A percentile compares a stretch with the other conserved stretches of the same genome.
Conservation (phyloP, 2,329 filamentous ascomycete species). For the Xylaria digitata region DNA sequence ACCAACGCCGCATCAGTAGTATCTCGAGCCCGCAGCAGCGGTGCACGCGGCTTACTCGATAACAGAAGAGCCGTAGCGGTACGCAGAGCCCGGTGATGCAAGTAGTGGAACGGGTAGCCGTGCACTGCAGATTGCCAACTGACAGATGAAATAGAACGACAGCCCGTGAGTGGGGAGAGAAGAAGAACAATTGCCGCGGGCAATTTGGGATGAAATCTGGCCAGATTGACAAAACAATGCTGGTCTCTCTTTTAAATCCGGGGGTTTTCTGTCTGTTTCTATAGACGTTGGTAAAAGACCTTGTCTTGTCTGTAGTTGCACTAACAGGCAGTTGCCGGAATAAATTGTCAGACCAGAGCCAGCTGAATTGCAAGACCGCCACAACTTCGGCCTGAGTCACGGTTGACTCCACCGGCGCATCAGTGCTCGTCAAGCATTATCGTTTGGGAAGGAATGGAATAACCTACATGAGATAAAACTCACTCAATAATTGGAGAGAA, state of each 20-base stretch:
- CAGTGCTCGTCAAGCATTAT: too few relatives aligned
- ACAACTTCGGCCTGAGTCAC: slow-evolving; percentile 29
- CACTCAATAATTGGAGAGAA: too few relatives aligned
- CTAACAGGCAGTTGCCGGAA: not conserved
- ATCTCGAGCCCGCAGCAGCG: not conserved
- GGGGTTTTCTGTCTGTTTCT: not conserved
- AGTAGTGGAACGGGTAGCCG: not conserved
- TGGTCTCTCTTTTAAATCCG: not conserved
- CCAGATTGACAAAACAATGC: not conserved
- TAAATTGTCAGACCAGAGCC: not conserved
- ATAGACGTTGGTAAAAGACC: not conserved
- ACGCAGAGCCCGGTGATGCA: not conserved
- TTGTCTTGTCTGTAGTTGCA: not conserved
- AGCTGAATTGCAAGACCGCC: slow-evolving; percentile 6
- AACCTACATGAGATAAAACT: too few relatives aligned
- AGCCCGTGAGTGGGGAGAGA: not conserved
- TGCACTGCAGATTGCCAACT: not conserved
- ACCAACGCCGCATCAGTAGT: not conserved
- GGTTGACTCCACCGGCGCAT: too few relatives aligned
- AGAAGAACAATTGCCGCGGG: not conserved
- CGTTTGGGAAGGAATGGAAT: too few relatives aligned
- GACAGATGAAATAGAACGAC: not conserved
- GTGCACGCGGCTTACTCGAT: not conserved
- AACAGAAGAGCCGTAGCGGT: not conserved
- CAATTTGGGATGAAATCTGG: not conserved